Conservation (phyloP, 805 yeast species). For the Ogataea salicorniae region DNA sequence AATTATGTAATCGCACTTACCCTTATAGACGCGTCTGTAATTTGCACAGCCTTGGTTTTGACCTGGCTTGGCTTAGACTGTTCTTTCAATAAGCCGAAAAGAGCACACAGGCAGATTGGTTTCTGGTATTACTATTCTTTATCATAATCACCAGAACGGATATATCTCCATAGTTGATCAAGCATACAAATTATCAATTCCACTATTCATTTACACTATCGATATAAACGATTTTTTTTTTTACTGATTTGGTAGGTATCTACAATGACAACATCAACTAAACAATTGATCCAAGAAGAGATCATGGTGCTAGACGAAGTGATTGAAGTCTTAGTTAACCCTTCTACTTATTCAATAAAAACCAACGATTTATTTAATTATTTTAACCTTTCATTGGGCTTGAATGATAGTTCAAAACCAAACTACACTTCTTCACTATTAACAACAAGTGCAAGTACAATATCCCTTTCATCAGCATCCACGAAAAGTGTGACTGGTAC, state of each 20-base stretch:
- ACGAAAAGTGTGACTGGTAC: conserved; percentile 3
- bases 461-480: not conserved
- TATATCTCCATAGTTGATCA: too few relatives aligned
- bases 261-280: not conserved
- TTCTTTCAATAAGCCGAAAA: too few relatives aligned
- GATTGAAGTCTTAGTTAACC: conserved; percentile 20
- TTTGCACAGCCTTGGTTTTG: too few relatives aligned
- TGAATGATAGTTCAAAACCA: not conserved
- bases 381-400: conserved; percentile 9
- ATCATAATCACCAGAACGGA: too few relatives aligned
- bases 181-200: too few relatives aligned
- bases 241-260: not conserved
- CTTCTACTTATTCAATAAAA: conserved; percentile 13
- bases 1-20: too few relatives aligned
- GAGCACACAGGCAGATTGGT: too few relatives aligned
- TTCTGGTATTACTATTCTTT: too few relatives aligned
- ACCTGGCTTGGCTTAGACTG: too few relatives aligned
- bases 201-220: too few relatives aligned
- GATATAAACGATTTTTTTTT: too few relatives aligned
- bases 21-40: too few relatives aligned
- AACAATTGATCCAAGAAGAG: conserved; percentile 15
- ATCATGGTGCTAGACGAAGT: conserved; percentile 20
- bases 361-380: conserved; percentile 17
- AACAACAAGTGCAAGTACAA: not conserved
- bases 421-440: not conserved